These are phyloP conservation scores for Kewa caespitosa DNA, from an alignment of 179 eudicot genomes.

Conservation along the genomic window DNA sequence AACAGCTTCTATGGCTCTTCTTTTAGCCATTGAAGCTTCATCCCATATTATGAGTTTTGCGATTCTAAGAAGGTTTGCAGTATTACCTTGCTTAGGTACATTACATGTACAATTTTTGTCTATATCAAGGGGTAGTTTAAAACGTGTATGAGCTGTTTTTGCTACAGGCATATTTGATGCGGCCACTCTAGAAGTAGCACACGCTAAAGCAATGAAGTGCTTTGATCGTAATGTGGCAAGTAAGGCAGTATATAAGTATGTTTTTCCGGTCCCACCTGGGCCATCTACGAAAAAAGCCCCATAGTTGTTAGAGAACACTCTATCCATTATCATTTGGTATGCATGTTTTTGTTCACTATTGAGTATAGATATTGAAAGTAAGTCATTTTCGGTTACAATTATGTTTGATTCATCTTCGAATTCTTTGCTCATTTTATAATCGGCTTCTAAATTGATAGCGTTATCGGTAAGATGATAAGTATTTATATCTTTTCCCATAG, in stretches of 20 bases:
- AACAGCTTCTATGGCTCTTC: background rate
- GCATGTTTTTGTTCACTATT: background rate
- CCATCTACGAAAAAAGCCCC: background rate
- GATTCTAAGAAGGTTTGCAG: background rate
- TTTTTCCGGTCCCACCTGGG: background rate
- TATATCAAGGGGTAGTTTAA: background rate
- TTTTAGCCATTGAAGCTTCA: slow-evolving; percentile 6
- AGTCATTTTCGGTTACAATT: background rate
- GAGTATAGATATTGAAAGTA: background rate
- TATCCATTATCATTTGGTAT: background rate
- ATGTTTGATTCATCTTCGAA: background rate
- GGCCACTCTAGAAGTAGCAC: background rate
- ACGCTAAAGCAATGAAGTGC: background rate
- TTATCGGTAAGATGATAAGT: background rate
- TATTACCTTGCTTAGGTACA: background rate
- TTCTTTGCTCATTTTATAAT: background rate
- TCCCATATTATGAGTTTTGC: slow-evolving; percentile 6
- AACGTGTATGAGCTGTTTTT: background rate
- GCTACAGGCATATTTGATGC: background rate
- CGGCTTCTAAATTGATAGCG: background rate
- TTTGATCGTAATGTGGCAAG: background rate
- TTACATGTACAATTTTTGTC: background rate
- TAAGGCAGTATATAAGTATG: background rate
- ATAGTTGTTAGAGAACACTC: background rate
- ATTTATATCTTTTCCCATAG: slow-evolving; percentile 1